Percentiles rank a stretch among this genome's conserved stretches.
Conservation (phyloP, 176 grass and related monocot genomes). For the Triticum aestivum region IWGSC_CS_RefSeq_v2.1 NC_057812.1:249019546-249020045, state of each 20-base stretch:
- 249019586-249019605: not conserved
- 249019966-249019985: not conserved
- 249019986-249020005: constrained; percentile 4
- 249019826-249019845: not conserved
- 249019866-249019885: not conserved
- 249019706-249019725: not conserved
- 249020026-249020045: not conserved
- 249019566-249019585: not conserved
- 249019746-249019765: constrained; percentile 11
- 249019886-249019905: not conserved
- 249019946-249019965: not conserved
- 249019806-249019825: constrained; percentile 12
- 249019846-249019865: not conserved
- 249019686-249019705: not conserved
- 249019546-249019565: not conserved
- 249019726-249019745: not conserved
- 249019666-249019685: not conserved
- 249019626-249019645: not conserved
- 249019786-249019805: constrained; percentile 10
- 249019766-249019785: not conserved
- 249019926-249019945: not conserved
- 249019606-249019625: too few species aligned
- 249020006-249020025: not conserved
- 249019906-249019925: not conserved
- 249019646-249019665: not conserved